These are phyloP conservation scores for Eucalyptus urophylla DNA, from an alignment of 345 rosid species.

Conservation along the genomic window DNA sequence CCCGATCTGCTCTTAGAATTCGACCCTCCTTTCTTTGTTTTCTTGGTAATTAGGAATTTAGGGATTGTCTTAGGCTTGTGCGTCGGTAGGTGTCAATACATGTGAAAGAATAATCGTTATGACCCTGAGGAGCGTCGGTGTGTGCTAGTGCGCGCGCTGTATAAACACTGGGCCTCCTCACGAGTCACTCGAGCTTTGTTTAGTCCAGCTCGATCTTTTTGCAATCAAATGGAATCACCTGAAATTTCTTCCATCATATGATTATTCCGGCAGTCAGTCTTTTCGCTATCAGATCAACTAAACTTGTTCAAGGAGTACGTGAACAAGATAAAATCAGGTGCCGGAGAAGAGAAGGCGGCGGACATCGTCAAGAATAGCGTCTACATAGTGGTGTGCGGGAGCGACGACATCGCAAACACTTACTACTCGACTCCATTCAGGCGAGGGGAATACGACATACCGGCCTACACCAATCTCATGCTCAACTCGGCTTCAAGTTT, in stretches of 20 bases:
- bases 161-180: neutral
- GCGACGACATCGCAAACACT: slow-evolving; percentile 21
- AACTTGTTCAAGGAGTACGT: slow-evolving; percentile 13
- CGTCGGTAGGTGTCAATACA: neutral
- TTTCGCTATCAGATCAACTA: slow-evolving; percentile 37
- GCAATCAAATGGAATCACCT: neutral
- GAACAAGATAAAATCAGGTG: slow-evolving; percentile 3
- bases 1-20: neutral
- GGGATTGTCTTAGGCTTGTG: neutral
- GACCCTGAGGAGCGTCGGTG: neutral
- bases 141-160: neutral
- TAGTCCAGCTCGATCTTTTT: neutral
- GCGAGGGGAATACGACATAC: slow-evolving; percentile 1
- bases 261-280: slow-evolving; percentile 9
- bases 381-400: slow-evolving; percentile 6
- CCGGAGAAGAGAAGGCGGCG: slow-evolving; percentile 6
- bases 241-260: neutral
- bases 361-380: slow-evolving; percentile 1
- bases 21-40: neutral
- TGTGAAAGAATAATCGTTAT: neutral
- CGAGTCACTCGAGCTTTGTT: neutral
- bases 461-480: slow-evolving; percentile 33
- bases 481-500: slow-evolving; percentile 20
- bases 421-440: slow-evolving; percentile 11
- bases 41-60: neutral